Percentiles rank a stretch among this genome's conserved stretches.
phyloP scores from a whole-genome alignment of 202 grass and related monocot species.

The Panicum virgatum region DNA sequence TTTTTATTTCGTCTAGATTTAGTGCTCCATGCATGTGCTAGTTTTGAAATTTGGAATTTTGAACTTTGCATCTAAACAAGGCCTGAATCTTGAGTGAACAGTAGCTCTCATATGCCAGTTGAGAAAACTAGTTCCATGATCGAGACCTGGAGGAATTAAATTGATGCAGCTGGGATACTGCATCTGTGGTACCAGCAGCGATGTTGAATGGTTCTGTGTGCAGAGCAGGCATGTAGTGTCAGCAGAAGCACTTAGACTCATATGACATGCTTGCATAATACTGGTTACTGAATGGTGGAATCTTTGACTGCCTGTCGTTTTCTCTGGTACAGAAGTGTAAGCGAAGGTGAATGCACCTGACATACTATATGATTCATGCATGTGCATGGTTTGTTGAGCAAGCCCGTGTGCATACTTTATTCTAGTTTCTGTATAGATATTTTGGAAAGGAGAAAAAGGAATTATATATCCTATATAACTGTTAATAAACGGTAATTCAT shows the following conservation, averaged over 20 bases:
- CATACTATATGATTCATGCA: constrained; percentile 13
- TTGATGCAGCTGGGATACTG: constrained; percentile 10
- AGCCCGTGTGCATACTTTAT: background rate
- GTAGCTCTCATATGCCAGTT: constrained; percentile 13
- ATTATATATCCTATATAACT: background rate
- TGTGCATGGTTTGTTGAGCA: background rate
- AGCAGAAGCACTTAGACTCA: constrained; percentile 10
- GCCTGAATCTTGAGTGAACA: constrained; percentile 22
- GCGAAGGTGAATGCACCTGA: constrained; percentile 13
- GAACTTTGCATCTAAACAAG: no score
- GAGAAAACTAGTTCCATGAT: background rate
- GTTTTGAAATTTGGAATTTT: no score
- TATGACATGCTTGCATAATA: background rate
- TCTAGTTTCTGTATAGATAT: background rate
- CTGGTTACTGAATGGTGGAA: constrained; percentile 26
- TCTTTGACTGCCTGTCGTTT: constrained; percentile 41
- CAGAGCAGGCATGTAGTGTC: constrained; percentile 8
- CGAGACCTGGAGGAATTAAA: constrained; percentile 6
- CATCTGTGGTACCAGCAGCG: constrained; percentile 20
- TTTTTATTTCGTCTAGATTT: no score
- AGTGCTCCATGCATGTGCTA: no score
- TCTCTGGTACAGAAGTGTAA: background rate
- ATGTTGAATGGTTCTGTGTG: constrained; percentile 33
- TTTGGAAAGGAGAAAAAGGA: background rate
- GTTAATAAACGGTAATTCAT: background rate